Conservation (phyloP, 345 rosid genomes). For the Citrus medica region DNA sequence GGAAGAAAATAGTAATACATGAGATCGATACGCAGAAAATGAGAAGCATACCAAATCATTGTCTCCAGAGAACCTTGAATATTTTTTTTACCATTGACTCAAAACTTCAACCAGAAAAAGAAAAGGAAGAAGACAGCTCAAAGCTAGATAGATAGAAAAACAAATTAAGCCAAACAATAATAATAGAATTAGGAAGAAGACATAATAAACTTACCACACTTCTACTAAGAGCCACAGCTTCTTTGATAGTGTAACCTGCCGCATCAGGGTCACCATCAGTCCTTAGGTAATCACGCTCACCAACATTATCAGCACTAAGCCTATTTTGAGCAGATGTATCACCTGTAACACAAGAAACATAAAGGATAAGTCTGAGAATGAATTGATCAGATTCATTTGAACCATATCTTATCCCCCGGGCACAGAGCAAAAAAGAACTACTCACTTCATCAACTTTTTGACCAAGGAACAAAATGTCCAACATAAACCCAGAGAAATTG, state of each 20-base stretch:
- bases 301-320: slow-evolving; percentile 40
- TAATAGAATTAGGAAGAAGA: slow-evolving; percentile 1
- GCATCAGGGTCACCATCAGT: slow-evolving; percentile 96
- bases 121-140: neutral
- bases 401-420: neutral
- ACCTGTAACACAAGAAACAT: slow-evolving; percentile 35
- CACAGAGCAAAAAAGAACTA: neutral
- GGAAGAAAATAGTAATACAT: neutral
- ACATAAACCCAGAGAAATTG: neutral
- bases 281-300: slow-evolving; percentile 73
- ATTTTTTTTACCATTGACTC: neutral
- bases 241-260: slow-evolving; percentile 80
- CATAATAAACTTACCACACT: slow-evolving; percentile 62
- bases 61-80: neutral
- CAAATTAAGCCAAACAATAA: neutral
- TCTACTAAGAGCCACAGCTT: slow-evolving; percentile 74
- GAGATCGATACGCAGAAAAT: neutral
- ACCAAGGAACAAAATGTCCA: neutral
- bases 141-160: neutral
- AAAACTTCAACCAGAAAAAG: neutral
- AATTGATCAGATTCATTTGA: neutral
- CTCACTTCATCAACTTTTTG: neutral
- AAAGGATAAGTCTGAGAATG: neutral
- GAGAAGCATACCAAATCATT: neutral
- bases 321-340: slow-evolving; percentile 18